These are phyloP conservation scores for Alternaria metachromatica DNA, from an alignment of 2,329 filamentous ascomycete genomes.

Conservation along the genomic window DNA sequence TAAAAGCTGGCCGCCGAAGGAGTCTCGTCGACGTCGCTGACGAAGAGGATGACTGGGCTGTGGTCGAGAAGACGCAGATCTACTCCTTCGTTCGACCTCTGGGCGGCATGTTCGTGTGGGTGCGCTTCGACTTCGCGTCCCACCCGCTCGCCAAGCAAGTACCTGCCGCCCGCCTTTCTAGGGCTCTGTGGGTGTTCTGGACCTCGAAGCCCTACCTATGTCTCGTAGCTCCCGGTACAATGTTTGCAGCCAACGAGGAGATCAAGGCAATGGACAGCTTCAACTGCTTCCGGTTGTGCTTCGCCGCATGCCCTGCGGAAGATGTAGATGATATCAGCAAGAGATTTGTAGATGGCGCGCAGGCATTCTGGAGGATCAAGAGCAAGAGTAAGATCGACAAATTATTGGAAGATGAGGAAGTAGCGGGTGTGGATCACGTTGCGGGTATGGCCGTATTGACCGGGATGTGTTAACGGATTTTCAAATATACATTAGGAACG, in stretches of 20 bases:
- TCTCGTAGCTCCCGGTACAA: conserved; percentile 71
- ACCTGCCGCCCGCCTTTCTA: conserved; percentile 64
- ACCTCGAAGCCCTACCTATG: conserved; percentile 73
- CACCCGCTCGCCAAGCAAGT: conserved; percentile 71
- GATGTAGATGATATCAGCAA: conserved; percentile 68
- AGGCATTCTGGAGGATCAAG: conserved; percentile 79
- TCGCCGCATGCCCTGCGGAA: conserved; percentile 80
- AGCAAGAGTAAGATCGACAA: conserved; percentile 70
- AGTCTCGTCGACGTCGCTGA: conserved; percentile 39
- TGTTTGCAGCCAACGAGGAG: conserved; percentile 73
- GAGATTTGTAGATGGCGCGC: conserved; percentile 71
- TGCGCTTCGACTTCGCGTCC: conserved; percentile 71
- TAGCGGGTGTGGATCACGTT: conserved; percentile 19
- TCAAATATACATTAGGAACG: background rate
- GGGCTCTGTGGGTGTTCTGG: conserved; percentile 74
- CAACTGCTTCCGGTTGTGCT: conserved; percentile 80
- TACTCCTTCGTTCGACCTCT: conserved; percentile 81
- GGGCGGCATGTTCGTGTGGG: conserved; percentile 93
- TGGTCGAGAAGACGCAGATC: conserved; percentile 76
- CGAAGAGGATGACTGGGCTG: conserved; percentile 69
- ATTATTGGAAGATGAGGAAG: conserved; percentile 55
- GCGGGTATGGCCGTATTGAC: conserved; percentile 39
- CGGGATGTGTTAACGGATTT: conserved; percentile 35
- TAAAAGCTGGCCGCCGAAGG: conserved; percentile 64
- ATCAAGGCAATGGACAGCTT: conserved; percentile 67